phyloP scores from a whole-genome alignment of 345 rosid species.

The Clausena lansium region DNA sequence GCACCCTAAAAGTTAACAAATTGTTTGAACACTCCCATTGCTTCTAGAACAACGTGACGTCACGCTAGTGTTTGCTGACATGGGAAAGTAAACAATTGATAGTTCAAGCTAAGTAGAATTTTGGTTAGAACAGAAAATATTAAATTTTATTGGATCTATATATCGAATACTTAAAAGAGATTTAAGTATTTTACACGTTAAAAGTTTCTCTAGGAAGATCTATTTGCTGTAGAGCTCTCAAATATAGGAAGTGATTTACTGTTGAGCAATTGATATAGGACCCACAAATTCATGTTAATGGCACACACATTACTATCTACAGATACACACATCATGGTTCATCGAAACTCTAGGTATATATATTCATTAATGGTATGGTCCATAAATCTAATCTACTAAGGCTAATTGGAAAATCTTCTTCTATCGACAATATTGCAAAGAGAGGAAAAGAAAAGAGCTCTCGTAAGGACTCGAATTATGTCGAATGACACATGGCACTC shows the following conservation, averaged over 20 bases:
- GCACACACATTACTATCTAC: background rate
- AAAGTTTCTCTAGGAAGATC: background rate
- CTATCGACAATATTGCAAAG: too few relatives aligned
- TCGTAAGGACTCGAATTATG: too few relatives aligned
- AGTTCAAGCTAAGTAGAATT: background rate
- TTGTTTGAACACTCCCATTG: background rate
- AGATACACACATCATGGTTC: too few relatives aligned
- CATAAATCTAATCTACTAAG: too few relatives aligned
- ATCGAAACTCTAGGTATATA: too few relatives aligned
- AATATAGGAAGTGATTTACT: background rate
- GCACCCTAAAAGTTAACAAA: too few relatives aligned
- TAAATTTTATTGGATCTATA: background rate
- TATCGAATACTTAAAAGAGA: too few relatives aligned
- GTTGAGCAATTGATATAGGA: background rate
- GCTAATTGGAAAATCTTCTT: too few relatives aligned
- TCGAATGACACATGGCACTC: background rate
- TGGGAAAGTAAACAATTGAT: background rate
- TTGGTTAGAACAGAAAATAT: background rate
- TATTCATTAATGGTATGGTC: too few relatives aligned
- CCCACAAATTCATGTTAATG: background rate
- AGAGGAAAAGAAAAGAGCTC: too few relatives aligned
- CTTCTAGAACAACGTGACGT: slow-evolving; percentile 5
- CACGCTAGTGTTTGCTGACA: background rate
- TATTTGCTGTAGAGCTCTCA: background rate
- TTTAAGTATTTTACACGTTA: too few relatives aligned